phyloP scores from a whole-genome alignment of 2,329 filamentous ascomycete species.

The Thelonectria blattea region DNA sequence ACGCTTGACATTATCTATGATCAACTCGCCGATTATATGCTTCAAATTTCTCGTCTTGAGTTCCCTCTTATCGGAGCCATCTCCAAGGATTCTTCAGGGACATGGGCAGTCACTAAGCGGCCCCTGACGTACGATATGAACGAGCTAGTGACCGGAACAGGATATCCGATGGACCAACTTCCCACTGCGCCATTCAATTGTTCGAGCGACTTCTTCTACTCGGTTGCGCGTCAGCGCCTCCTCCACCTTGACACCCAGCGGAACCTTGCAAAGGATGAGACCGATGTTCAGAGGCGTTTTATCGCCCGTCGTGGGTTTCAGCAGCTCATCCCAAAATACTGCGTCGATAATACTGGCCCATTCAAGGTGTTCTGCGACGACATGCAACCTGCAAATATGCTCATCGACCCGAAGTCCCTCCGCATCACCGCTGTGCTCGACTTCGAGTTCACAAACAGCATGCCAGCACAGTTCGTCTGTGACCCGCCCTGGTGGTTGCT shows the following conservation, averaged over 20 bases:
- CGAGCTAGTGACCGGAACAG: conserved; percentile 41
- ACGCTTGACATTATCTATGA: conserved; percentile 31
- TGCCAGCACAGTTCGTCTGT: conserved; percentile 47
- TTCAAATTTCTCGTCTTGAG: conserved; percentile 40
- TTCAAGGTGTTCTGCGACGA: conserved; percentile 49
- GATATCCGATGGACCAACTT: conserved; percentile 40
- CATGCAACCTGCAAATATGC: conserved; percentile 47
- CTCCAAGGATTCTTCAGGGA: conserved; percentile 28
- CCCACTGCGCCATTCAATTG: conserved; percentile 39
- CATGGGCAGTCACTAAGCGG: conserved; percentile 41
- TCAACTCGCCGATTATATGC: conserved; percentile 34
- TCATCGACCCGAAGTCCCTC: conserved; percentile 44
- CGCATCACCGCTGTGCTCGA: conserved; percentile 47
- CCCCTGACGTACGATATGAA: conserved; percentile 50
- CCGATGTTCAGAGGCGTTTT: conserved; percentile 38
- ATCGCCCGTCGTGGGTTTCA: conserved; percentile 43
- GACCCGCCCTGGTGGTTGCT: conserved; percentile 50
- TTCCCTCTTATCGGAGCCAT: conserved; percentile 45
- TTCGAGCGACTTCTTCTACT: conserved; percentile 40
- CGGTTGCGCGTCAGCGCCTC: too few species aligned
- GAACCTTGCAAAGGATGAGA: conserved; percentile 40
- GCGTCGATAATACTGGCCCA: conserved; percentile 40
- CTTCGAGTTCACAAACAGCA: conserved; percentile 49
- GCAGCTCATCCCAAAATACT: conserved; percentile 41
- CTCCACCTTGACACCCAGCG: conserved; percentile 41